Conservation (phyloP, 495 filamentous ascomycete genomes). For the Cladorrhinum samala region DNA sequence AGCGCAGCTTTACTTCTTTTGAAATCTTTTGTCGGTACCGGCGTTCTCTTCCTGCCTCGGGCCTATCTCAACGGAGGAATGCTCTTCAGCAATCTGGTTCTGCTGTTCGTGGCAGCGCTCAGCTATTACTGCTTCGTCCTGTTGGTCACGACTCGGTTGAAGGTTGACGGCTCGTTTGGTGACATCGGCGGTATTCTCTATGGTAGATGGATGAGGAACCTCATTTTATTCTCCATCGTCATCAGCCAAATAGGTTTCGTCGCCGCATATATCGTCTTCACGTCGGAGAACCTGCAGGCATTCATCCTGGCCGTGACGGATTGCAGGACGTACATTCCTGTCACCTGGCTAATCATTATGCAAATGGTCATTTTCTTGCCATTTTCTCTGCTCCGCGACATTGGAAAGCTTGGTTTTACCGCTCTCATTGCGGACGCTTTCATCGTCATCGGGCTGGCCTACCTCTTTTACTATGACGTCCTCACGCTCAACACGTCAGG, state of each 20-base stretch:
- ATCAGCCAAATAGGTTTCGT: conserved; percentile 94
- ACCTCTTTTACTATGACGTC: conserved; percentile 94
- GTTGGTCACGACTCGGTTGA: conserved; percentile 77
- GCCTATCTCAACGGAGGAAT: conserved; percentile 94
- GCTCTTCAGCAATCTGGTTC: conserved; percentile 88
- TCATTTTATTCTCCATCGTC: conserved; percentile 87
- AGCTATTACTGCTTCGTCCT: conserved; percentile 97
- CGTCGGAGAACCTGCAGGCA: conserved; percentile 88
- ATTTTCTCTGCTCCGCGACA: conserved; percentile 87
- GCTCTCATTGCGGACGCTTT: conserved; percentile 89
- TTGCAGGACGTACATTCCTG: conserved; percentile 71
- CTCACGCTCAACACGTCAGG: conserved; percentile 74
- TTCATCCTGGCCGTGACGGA: conserved; percentile 80
- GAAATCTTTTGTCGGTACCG: conserved; percentile 96
- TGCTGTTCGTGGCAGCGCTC: conserved; percentile 73
- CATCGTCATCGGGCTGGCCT: conserved; percentile 84
- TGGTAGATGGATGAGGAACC: conserved; percentile 76
- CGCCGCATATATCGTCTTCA: conserved; percentile 97
- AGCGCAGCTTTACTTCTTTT: conserved; percentile 76
- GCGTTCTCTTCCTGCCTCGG: conserved; percentile 90
- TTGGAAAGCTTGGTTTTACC: conserved; percentile 86
- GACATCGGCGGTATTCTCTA: conserved; percentile 93
- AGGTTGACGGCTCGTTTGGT: conserved; percentile 84
- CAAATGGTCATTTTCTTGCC: conserved; percentile 92
- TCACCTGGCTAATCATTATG: conserved; percentile 84